Conservation (phyloP, 2,329 filamentous ascomycete genomes). For the Ramularia endophylla region DNA sequence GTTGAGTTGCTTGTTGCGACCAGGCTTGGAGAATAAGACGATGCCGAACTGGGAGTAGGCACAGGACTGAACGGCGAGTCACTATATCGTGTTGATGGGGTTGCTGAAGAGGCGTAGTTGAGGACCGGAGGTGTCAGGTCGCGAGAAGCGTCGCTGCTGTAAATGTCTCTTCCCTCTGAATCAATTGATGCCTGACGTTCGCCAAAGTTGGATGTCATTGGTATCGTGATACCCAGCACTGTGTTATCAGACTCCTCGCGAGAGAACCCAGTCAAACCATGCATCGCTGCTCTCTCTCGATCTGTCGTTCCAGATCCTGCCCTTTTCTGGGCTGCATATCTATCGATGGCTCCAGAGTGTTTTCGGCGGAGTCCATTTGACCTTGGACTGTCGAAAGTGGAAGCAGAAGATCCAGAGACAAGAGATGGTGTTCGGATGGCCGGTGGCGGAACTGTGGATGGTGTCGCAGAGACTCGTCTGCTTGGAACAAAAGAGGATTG, state of each 20-base stretch:
- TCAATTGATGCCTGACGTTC: slow-evolving; percentile 1
- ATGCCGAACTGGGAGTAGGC: slow-evolving; percentile 72
- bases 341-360: slow-evolving; percentile 37
- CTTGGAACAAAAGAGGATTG: slow-evolving; percentile 6
- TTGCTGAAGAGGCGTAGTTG: slow-evolving; percentile 57
- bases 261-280: slow-evolving; percentile 10
- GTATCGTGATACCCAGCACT: slow-evolving; percentile 24
- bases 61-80: slow-evolving; percentile 72
- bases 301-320: slow-evolving; percentile 29
- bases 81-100: slow-evolving; percentile 69
- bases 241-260: slow-evolving; percentile 20
- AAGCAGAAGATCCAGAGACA: slow-evolving; percentile 43
- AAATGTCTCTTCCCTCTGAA: slow-evolving; percentile 2
- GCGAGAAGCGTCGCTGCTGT: slow-evolving; percentile 9
- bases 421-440: slow-evolving; percentile 42
- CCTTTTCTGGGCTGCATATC: slow-evolving; percentile 27
- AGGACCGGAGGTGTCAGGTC: slow-evolving; percentile 19
- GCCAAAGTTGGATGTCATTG: slow-evolving; percentile 4
- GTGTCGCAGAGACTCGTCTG: slow-evolving; percentile 7
- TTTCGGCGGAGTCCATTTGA: slow-evolving; percentile 41
- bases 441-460: slow-evolving; percentile 11
- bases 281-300: slow-evolving; percentile 13
- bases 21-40: slow-evolving; percentile 62
- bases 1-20: no score
- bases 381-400: slow-evolving; percentile 41